phyloP scores from a whole-genome alignment of 2,329 filamentous ascomycete species.

The Ascochyta clinopodiicola region DNA sequence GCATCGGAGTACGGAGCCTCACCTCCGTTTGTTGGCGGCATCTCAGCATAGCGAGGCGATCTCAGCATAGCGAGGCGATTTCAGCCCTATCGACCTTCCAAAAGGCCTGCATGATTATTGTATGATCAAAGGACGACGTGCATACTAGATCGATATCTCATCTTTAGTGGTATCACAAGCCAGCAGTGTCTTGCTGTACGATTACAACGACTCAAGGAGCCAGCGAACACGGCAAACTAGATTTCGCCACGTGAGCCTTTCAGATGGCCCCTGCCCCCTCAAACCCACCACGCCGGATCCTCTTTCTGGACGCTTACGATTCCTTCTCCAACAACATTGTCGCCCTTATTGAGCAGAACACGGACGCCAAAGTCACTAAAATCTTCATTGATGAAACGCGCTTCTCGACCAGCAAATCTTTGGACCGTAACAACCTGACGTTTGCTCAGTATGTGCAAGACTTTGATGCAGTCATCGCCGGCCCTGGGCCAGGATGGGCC shows the following conservation, averaged over 20 bases:
- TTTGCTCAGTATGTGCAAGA: constrained; percentile 56
- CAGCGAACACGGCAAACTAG: not conserved
- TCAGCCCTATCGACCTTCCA: not conserved
- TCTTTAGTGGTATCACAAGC: too few relatives aligned
- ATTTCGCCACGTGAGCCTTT: constrained; percentile 13
- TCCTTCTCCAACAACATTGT: constrained; percentile 97
- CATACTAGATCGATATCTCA: too few relatives aligned
- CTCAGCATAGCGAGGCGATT: not conserved
- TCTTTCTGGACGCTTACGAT: constrained; percentile 96
- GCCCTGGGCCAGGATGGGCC: constrained; percentile 88
- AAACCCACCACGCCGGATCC: constrained; percentile 59
- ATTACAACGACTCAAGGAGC: not conserved
- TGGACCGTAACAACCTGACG: constrained; percentile 32
- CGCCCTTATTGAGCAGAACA: constrained; percentile 73
- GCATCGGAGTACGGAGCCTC: not conserved
- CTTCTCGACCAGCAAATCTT: constrained; percentile 22
- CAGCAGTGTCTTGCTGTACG: not conserved
- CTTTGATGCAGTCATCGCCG: constrained; percentile 87
- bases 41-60: not conserved
- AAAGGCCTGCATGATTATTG: not conserved
- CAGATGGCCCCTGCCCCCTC: constrained; percentile 40
- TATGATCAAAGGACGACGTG: not conserved
- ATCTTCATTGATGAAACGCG: constrained; percentile 68
- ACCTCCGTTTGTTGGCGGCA: not conserved
- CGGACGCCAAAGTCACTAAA: constrained; percentile 72